These are phyloP conservation scores for Coleophoma crateriformis DNA, from an alignment of 2,329 filamentous ascomycete species.

Conservation along the genomic window DNA sequence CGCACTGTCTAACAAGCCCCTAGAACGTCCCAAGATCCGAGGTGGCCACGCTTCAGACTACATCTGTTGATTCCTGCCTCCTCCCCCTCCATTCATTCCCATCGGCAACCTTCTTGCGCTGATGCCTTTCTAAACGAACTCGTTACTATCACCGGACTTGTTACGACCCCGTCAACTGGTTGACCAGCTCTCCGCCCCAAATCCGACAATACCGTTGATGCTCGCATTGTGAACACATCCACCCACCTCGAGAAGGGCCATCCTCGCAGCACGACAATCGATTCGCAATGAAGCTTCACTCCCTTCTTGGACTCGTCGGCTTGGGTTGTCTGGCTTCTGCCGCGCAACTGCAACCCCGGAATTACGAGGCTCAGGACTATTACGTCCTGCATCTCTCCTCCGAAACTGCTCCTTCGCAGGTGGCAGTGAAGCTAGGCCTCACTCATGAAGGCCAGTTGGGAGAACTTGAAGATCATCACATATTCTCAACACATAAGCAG, in stretches of 20 bases:
- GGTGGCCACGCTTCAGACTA: too few relatives aligned
- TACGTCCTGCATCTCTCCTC: slow-evolving; percentile 82
- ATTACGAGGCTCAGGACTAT: slow-evolving; percentile 82
- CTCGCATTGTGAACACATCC: neutral
- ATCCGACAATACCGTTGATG: neutral
- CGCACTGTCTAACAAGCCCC: too few relatives aligned
- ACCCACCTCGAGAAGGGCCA: too few relatives aligned
- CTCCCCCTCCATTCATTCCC: too few relatives aligned
- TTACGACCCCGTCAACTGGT: too few relatives aligned
- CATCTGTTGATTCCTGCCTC: too few relatives aligned
- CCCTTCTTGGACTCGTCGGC: slow-evolving; percentile 48
- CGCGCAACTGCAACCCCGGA: slow-evolving; percentile 47
- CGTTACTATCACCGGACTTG: too few relatives aligned
- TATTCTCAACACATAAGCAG: slow-evolving; percentile 70
- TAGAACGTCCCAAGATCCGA: too few relatives aligned
- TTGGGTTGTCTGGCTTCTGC: slow-evolving; percentile 43
- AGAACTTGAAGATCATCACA: slow-evolving; percentile 73
- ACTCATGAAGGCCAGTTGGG: slow-evolving; percentile 77
- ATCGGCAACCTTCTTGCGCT: too few relatives aligned
- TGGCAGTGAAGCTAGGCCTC: slow-evolving; percentile 70
- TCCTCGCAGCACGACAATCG: neutral
- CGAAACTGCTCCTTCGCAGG: slow-evolving; percentile 56
- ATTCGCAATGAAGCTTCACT: slow-evolving; percentile 28
- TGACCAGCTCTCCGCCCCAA: too few relatives aligned
- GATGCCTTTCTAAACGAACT: too few relatives aligned